Base-by-base conservation (phyloP, 331 rosid species). In the Pyracantha coccinea region DNA sequence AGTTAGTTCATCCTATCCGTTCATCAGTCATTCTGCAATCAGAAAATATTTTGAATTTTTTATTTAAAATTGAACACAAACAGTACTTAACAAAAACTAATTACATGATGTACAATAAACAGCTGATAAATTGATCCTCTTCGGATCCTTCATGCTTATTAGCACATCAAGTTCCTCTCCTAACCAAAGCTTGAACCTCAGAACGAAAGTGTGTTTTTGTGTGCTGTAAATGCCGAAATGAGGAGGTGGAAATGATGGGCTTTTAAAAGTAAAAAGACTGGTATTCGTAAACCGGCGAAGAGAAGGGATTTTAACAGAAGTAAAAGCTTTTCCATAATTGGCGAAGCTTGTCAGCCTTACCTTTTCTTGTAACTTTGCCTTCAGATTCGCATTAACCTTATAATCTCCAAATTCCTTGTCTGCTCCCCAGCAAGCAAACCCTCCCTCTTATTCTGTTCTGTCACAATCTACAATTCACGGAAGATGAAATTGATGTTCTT, bases 281-380 rank as follows among this genome's bases (percentile, higher is more conserved):
- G 66, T 17, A 23, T 59, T 20, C 4, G 16, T 23, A 16, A 33
- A 23, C 35, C 12, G 6, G 16, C 13, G 21, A 28, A 54, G 27
- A 16, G 19, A 61, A 17, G 29, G 24, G 66, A 23, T 2, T n/a
- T 32, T n/a, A 1, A 0, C 29, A 35, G 8, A 66, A 69, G 82
- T 64, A 4, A 66, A 47, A 47, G 54, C 8, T 1, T 77, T 79
- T 64, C 89, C 79, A 69, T 28, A 76, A 57, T 69, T 77, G 78
- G 68, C 41, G 78, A 35, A 66, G 66, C 23, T 65, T 76, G 75
- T 81, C 83, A 72, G 73, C 75, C 21, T 25, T 76, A 62, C 52
- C 45, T 61, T 77, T 12, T 47, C 69, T 69, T 63, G 69, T 68
- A 66, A 79, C 77, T 72, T 83, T 1, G 62, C 74, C 72, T 81